These are phyloP conservation scores for Panicum hallii DNA, from an alignment of 202 grass and related monocot genomes.

Conservation along the genomic window DNA sequence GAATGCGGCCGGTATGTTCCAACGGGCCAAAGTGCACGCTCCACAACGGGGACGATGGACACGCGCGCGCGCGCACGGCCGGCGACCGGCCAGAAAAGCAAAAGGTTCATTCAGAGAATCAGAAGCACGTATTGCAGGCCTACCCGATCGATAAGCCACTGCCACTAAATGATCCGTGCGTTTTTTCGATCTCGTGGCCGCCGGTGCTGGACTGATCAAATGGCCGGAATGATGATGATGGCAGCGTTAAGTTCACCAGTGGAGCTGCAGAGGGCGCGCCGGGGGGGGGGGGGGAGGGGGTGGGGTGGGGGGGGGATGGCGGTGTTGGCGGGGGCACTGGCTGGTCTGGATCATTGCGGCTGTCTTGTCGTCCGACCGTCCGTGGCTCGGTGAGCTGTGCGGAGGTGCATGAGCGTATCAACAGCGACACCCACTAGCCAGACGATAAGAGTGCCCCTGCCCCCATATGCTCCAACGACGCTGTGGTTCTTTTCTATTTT, in stretches of 20 bases:
- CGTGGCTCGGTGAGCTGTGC: background rate
- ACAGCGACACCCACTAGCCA: slow-evolving; percentile 2
- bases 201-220: too few species aligned
- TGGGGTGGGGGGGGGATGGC: too few species aligned
- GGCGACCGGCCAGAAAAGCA: background rate
- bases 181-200: slow-evolving; percentile 15
- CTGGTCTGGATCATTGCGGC: too few species aligned
- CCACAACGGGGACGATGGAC: background rate
- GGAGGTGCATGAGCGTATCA: background rate
- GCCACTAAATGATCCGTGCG: background rate
- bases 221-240: too few species aligned
- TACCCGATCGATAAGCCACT: slow-evolving; percentile 15
- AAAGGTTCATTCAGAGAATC: slow-evolving; percentile 45
- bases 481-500: too few species aligned
- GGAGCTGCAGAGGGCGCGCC: too few species aligned
- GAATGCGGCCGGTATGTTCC: slow-evolving; percentile 36
- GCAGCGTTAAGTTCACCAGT: too few species aligned
- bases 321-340: too few species aligned
- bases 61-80: background rate
- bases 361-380: background rate
- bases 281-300: too few species aligned
- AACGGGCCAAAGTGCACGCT: slow-evolving; percentile 26
- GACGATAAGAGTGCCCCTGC: too few species aligned
- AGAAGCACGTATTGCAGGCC: slow-evolving; percentile 39
- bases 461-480: too few species aligned